A percentile compares a stretch with the other conserved stretches of the same genome.
Conservation (phyloP, 2,329 filamentous ascomycete genomes). For the Verticillium klebahnii region DNA sequence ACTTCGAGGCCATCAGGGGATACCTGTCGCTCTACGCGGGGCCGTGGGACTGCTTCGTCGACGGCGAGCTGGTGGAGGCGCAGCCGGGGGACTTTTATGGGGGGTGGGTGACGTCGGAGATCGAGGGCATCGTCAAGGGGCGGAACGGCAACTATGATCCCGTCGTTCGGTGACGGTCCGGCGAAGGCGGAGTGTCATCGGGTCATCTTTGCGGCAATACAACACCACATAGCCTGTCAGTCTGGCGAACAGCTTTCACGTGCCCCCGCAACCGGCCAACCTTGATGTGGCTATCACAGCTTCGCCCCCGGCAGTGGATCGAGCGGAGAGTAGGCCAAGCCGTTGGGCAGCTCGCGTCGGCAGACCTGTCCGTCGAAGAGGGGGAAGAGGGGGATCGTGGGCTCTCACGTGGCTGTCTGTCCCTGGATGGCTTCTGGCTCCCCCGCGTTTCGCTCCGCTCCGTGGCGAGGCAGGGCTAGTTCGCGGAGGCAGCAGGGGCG, state of each 20-base stretch:
- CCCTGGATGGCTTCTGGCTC: not conserved
- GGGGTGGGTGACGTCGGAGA: constrained; percentile 58
- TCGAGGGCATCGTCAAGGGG: constrained; percentile 47
- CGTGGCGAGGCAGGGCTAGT: not conserved
- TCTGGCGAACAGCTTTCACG: not conserved
- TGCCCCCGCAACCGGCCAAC: not conserved
- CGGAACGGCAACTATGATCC: constrained; percentile 34
- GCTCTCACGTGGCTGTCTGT: not conserved
- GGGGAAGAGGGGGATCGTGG: not conserved
- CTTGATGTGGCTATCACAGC: not conserved
- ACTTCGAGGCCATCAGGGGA: constrained; percentile 48
- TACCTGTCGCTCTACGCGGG: constrained; percentile 57
- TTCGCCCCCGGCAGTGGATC: not conserved
- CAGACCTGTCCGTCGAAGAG: not conserved
- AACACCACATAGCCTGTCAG: not conserved
- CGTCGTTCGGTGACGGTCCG: constrained; percentile 16
- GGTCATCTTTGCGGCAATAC: too few relatives aligned
- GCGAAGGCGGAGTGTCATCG: not conserved
- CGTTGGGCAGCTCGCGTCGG: not conserved
- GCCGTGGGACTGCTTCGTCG: constrained; percentile 59
- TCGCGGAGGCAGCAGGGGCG: not conserved
- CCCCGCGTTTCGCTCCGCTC: not conserved
- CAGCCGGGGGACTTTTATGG: constrained; percentile 62
- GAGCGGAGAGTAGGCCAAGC: not conserved
- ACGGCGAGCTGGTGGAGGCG: constrained; percentile 53